Base-by-base conservation (phyloP, 2,329 filamentous ascomycete species). In the Thielaviopsis ethacetica region DNA sequence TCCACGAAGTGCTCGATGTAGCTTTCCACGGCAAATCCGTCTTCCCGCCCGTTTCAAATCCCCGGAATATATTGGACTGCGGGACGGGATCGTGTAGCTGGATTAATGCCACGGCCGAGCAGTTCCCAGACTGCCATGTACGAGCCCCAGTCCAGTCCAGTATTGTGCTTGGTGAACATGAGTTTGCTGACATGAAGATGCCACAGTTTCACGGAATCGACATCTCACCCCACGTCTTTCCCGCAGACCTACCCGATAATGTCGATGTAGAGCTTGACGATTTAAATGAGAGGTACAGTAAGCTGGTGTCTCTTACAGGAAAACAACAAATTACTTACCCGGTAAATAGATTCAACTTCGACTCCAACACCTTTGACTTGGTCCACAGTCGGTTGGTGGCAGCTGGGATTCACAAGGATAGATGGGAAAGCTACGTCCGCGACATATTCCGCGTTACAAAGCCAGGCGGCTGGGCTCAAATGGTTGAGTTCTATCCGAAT, bases 401-500 rank as follows among this genome's bases (percentile, higher is more conserved):
- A 63, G 82, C 81, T 22, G 89, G 88, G 0, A 86, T 95, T 65
- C 77, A 91, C 66, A 73, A 75, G 60, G 72, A 76, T 62, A 79
- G 88, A 68, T 96, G 91, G 91, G 71, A 73, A 59, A 76, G 77
- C 34, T 95, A 94, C 69, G 70, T 95, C 63, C 75, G 76, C 64
- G 91, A 95, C 65, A 86, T 95, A 62, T 79, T 81, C 63, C 77
- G 81, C 22, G 77, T 89, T 10, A 73, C 91, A 62, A 84, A 81
- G 56, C 84, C 83, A 5, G 85, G 84, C 1, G 90, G 91, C 1
- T 95, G 89, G 88, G 79, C 86, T 61, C 89, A 95, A 67, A 84
- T 95, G 78, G 80, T 88, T n/a, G 91, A 95, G 67, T 80, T 91
- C 65, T 89, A 94, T 66, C 85, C 84, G 69, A 88, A 89, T 63